These are phyloP conservation scores for Ceratocystis alfenasii DNA, from an alignment of 2,329 filamentous ascomycete species.

Conservation along the genomic window DNA sequence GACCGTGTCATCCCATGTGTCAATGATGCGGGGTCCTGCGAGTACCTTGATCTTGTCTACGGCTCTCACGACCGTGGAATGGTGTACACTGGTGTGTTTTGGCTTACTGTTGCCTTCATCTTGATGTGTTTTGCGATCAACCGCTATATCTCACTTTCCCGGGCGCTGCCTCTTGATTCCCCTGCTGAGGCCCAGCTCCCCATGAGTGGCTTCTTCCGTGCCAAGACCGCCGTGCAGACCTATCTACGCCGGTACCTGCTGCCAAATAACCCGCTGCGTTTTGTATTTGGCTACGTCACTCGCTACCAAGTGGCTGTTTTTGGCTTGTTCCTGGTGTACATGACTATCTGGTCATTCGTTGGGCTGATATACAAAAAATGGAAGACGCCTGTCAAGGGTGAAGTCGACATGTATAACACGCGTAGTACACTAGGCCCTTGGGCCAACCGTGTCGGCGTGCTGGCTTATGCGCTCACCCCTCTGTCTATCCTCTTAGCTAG, in stretches of 20 bases:
- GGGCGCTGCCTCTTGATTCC: slow-evolving; percentile 17
- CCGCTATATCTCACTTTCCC: neutral
- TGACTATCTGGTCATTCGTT: slow-evolving; percentile 56
- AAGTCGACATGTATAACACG: slow-evolving; percentile 47
- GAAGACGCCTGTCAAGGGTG: slow-evolving; percentile 54
- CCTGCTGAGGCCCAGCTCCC: slow-evolving; percentile 25
- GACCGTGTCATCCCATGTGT: slow-evolving; percentile 36
- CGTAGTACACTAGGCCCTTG: slow-evolving; percentile 55
- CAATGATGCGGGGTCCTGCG: slow-evolving; percentile 38
- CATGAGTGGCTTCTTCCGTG: slow-evolving; percentile 8
- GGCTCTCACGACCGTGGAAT: slow-evolving; percentile 39
- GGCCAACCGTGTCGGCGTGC: slow-evolving; percentile 54
- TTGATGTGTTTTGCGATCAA: slow-evolving; percentile 33
- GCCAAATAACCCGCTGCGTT: slow-evolving; percentile 41
- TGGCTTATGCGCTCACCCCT: slow-evolving; percentile 64
- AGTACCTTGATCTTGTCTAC: slow-evolving; percentile 42
- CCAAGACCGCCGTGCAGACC: slow-evolving; percentile 19
- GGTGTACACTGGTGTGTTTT: slow-evolving; percentile 40
- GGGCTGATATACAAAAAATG: slow-evolving; percentile 57
- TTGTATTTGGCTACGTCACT: slow-evolving; percentile 55
- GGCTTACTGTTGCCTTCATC: slow-evolving; percentile 36
- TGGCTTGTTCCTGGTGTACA: slow-evolving; percentile 45
- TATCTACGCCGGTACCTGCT: slow-evolving; percentile 43
- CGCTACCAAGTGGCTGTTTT: slow-evolving; percentile 55
- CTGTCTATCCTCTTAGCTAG: slow-evolving; percentile 55